phyloP scores from a whole-genome alignment of 177 flowering plant genomes.

The Vitis hybrid region DNA sequence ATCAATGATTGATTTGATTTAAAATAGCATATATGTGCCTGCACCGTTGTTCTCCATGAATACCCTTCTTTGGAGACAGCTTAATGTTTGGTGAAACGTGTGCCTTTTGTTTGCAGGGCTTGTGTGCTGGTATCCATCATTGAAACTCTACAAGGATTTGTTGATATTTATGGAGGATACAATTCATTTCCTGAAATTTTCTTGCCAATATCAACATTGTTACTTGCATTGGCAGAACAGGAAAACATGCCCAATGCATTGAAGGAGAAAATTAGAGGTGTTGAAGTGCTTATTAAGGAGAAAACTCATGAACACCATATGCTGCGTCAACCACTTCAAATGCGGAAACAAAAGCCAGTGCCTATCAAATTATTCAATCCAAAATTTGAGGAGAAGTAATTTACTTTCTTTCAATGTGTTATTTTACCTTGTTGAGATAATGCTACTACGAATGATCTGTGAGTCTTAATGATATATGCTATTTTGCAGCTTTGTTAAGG shows the following conservation, averaged over 20 bases:
- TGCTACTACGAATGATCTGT: neutral
- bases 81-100: neutral
- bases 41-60: neutral
- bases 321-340: conserved; percentile 74
- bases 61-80: neutral
- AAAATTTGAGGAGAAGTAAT: conserved; percentile 89
- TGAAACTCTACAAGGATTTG: conserved; percentile 71
- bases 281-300: conserved; percentile 43
- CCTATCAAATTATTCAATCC: conserved; percentile 70
- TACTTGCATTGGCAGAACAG: conserved; percentile 51
- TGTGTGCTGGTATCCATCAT: conserved; percentile 50
- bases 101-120: conserved; percentile 55
- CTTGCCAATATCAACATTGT: conserved; percentile 53
- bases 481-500: conserved; percentile 82
- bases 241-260: conserved; percentile 49
- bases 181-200: conserved; percentile 87
- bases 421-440: neutral
- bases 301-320: conserved; percentile 50
- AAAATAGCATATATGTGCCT: too few species aligned
- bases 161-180: conserved; percentile 43
- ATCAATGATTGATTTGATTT: too few species aligned
- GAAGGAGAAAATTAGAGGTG: conserved; percentile 42
- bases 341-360: conserved; percentile 81
- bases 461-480: neutral
- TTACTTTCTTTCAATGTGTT: neutral